Base-by-base conservation (phyloP, 1,284 basidiomycete species). In the Pseudozyma sp. region DNA sequence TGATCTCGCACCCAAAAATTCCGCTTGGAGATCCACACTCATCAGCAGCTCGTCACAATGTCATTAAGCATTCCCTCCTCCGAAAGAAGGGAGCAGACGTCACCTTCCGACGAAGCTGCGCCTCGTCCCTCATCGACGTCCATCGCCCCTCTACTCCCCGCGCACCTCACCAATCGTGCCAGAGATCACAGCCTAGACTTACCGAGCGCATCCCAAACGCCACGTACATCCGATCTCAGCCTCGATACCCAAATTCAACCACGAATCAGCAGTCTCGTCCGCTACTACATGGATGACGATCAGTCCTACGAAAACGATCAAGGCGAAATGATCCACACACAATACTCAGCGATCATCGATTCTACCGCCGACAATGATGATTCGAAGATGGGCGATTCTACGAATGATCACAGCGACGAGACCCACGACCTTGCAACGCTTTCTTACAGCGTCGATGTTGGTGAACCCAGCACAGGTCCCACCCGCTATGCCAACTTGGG, bases 401-500 rank as follows among this genome's bases (percentile, higher is more conserved):
- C 24, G 44, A 33, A 37, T 16, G 33, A 61, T 10, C 43, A 53
- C 35, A 69, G 55, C 45, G 17, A 59, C 48, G 60, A 69, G 7
- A 52, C 59, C 10, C 43, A 47, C 33, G 45, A 63, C 35, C 56
- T 63, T 30, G 37, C 52, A 3, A 64, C 55, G 5, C 60, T 69
- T 31, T 69, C 67, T 7, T 69, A 55, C 48, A 63, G 30, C 30
- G 43, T 69, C 47, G 60, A 69, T 37, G 35, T 33, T 19, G 54
- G 50, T 47, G 33, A 45, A 13, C 37, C 54, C 10, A 13, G 29
- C 13, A 29, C 55, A 4, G 37, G 33, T 45, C 13, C 44, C 33
- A 33, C 43, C 4, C 58, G 56, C 9, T 69, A 69, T 40, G 40
- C 54, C 44, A 69, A 69, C 30, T 24, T 64, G 33, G 60, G 69